Conservation (phyloP, 2,329 filamentous ascomycete species). For the Emericellopsis cladophorae region DNA sequence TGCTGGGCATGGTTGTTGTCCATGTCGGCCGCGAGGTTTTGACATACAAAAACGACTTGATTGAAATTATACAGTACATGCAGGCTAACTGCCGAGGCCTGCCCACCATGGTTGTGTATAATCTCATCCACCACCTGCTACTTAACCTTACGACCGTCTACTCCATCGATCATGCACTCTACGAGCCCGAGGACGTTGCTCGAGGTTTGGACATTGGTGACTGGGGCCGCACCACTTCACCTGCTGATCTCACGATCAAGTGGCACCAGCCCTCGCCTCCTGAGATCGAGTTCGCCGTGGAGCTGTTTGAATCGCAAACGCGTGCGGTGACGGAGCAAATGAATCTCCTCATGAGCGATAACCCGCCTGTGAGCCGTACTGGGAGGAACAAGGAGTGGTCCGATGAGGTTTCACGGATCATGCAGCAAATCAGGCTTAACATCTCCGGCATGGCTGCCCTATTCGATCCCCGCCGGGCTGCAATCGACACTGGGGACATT, state of each 20-base stretch:
- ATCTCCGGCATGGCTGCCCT: slow-evolving; percentile 81
- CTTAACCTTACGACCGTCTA: slow-evolving; percentile 93
- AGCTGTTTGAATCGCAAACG: slow-evolving; percentile 77
- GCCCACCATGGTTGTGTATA: slow-evolving; percentile 90
- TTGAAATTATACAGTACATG: slow-evolving; percentile 91
- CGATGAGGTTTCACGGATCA: slow-evolving; percentile 82
- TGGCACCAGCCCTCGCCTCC: slow-evolving; percentile 78
- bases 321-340: slow-evolving; percentile 64
- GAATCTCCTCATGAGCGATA: slow-evolving; percentile 65
- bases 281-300: slow-evolving; percentile 80
- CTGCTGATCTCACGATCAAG: slow-evolving; percentile 66
- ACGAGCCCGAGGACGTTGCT: slow-evolving; percentile 63
- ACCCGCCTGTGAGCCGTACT: slow-evolving; percentile 73
- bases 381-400: slow-evolving; percentile 99
- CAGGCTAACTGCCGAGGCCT: slow-evolving; percentile 89
- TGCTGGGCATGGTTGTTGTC: slow-evolving; percentile 96
- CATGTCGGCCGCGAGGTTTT: slow-evolving; percentile 87
- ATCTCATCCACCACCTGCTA: slow-evolving; percentile 91
- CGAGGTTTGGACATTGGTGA: slow-evolving; percentile 63
- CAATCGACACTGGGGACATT: slow-evolving; percentile 39
- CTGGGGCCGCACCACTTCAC: slow-evolving; percentile 72
- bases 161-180: slow-evolving; percentile 77
- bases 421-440: slow-evolving; percentile 79
- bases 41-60: slow-evolving; percentile 76
- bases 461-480: slow-evolving; percentile 69